Base-by-base conservation (phyloP, 148 eudicot genomes). In the Linanthus parryae region DNA sequence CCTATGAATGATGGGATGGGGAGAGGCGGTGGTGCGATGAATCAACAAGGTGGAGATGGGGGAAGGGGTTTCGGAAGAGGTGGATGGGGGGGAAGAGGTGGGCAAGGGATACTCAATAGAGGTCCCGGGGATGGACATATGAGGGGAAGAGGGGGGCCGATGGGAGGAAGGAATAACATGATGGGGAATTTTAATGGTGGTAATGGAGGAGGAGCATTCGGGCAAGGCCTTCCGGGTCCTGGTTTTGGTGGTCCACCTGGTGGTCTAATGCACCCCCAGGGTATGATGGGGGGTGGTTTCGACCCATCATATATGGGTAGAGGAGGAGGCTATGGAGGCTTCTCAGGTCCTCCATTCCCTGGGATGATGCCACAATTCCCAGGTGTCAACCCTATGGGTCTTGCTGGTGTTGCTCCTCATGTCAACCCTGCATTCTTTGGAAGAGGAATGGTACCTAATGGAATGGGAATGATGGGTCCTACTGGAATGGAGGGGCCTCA, bases 341-440 rank as follows among this genome's bases (percentile, higher is more conserved):
- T 80, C 62, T 48, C 83, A 0, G 91, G 85, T 47, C 83, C 91
- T 56, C 67, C 70, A 39, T 89, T 77, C 48, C 91, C 85, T 9
- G 83, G 91, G 40, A 82, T 89, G 94, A 48, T 89, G 62, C 88
- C 97, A 67, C 73, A 82, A 33, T 89, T 79, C 77, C 90, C 65
- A 13, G 71, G 59, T 65, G 94, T 81, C 46, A 82, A 82, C 64
- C 61, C 82, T 4, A 80, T 89, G 90, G 97, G 97, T 38, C 60
- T 84, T 56, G 63, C 87, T 59, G 97, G 88, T 44, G 95, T 89
- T 61, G 91, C 97, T 56, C 97, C 95, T 63, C 97, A 89, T 70
- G 88, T 89, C 25, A 89, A 89, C 65, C 97, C 95, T 24, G 91
- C 95, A 22, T 89, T 89, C 52, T 89, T 89, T 45, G 79, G 77